Conservation (phyloP, 768 basidiomycete genomes). For the Mycena metata region DNA sequence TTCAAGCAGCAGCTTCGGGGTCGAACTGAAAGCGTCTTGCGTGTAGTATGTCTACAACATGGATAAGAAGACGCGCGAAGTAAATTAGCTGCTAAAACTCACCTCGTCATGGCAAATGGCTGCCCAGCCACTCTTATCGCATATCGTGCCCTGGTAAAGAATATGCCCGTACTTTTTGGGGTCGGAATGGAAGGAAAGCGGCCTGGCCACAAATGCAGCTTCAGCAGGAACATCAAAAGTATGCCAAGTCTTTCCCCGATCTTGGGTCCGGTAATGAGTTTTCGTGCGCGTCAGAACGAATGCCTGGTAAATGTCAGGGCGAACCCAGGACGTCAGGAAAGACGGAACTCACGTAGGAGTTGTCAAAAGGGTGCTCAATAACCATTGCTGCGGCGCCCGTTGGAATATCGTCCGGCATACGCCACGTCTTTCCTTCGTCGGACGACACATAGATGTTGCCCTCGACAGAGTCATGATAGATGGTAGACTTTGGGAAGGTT, state of each 20-base stretch:
- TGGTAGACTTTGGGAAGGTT: slow-evolving; percentile 57
- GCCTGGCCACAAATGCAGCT: slow-evolving; percentile 70
- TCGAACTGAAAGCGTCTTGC: slow-evolving; percentile 80
- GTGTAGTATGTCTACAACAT: slow-evolving; percentile 86
- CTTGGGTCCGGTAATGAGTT: slow-evolving; percentile 89
- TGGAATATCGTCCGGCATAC: slow-evolving; percentile 64
- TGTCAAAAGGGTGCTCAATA: slow-evolving; percentile 90
- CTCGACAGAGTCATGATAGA: slow-evolving; percentile 83
- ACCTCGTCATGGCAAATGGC: slow-evolving; percentile 81
- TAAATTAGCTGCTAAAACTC: slow-evolving; percentile 38
- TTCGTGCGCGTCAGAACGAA: slow-evolving; percentile 84
- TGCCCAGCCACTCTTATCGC: slow-evolving; percentile 68
- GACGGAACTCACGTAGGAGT: slow-evolving; percentile 68
- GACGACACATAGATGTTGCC: slow-evolving; percentile 82
- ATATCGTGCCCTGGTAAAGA: slow-evolving; percentile 82
- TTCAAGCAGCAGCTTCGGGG: slow-evolving; percentile 68
- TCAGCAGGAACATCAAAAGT: slow-evolving; percentile 76
- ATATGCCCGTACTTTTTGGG: slow-evolving; percentile 78
- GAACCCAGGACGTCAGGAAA: slow-evolving; percentile 42
- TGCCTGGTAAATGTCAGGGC: slow-evolving; percentile 64
- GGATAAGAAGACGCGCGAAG: slow-evolving; percentile 23
- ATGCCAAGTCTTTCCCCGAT: slow-evolving; percentile 91
- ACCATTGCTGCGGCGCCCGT: slow-evolving; percentile 76
- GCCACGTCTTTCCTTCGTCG: slow-evolving; percentile 87
- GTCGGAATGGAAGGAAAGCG: slow-evolving; percentile 91